Base-by-base conservation (phyloP, 495 filamentous ascomycete species). In the Trichoderma gamsii region DNA sequence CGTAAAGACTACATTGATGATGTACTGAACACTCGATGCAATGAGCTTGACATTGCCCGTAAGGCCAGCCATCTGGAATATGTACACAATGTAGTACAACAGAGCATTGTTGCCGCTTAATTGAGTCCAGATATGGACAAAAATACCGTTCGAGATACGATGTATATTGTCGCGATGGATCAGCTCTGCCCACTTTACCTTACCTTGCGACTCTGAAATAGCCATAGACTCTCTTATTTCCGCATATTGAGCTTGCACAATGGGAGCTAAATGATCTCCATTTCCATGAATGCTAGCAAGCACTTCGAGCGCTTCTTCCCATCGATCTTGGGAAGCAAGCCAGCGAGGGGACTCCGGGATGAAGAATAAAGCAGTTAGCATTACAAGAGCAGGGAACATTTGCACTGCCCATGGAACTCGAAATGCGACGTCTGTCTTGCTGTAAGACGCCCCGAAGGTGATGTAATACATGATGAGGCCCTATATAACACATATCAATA, bases 1-100 rank as follows among this genome's bases (percentile, higher is more conserved):
- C 18, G 78, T 81, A 66, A 81, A 78, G 27, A 79, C 69, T 0
- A 81, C 78, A 71, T 85, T 85, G 74, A 86, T 85, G 69, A 85
- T 79, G 67, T 89, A 90, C 70, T 90, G 87, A 16, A 66, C 32
- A 27, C 65, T 51, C 2, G 65, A 44, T 5, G 65, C 65, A 51
- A 66, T 66, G 65, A 66, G 65, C 8, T 44, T 49, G 29, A 66
- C 41, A 27, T 66, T 51, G 41, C 65, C 65, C 3, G 23, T n/a
- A 49, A 51, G 65, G 27, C 41, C 65, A 35, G 65, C 65, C 41
- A 66, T 66, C 49, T 66, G 38, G 35, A 49, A 41, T 2, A 65
- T 65, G 64, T 65, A 25, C 11, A 49, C 43, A 43, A 41, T 49
- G 41, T 51, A 66, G 21, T 66, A 66, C 15, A 51, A n/a, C 41